A percentile compares a stretch with the other conserved stretches of the same genome.
Conservation (phyloP, 345 rosid genomes). For the Gossypium turneri region DNA sequence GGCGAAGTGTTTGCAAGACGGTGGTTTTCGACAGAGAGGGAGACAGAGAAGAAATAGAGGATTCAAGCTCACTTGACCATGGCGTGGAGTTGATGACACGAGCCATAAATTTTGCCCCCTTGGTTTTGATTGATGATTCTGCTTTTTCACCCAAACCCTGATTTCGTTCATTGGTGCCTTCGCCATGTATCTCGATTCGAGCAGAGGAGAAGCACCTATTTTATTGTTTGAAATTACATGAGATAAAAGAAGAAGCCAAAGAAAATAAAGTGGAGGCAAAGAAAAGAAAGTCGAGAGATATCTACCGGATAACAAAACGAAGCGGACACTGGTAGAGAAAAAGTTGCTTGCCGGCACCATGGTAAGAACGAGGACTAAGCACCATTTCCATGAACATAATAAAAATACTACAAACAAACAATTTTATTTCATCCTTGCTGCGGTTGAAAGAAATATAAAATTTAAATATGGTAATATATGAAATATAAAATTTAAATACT, state of each 20-base stretch:
- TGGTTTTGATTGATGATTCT: constrained; percentile 36
- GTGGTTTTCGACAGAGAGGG: constrained; percentile 50
- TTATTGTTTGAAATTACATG: neutral
- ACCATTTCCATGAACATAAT: neutral
- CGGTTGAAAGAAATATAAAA: too few relatives aligned
- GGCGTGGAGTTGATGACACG: constrained; percentile 40
- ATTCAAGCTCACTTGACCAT: constrained; percentile 61
- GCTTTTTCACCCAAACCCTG: neutral
- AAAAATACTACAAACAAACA: neutral
- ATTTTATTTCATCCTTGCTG: neutral
- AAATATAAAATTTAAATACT: too few relatives aligned
- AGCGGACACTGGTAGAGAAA: neutral
- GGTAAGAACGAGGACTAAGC: neutral
- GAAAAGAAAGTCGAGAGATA: neutral
- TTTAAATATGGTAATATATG: too few relatives aligned
- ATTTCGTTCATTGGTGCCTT: neutral
- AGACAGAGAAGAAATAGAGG: constrained; percentile 47
- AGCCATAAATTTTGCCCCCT: constrained; percentile 49
- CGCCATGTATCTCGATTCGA: neutral
- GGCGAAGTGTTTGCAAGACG: constrained; percentile 53
- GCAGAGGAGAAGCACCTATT: constrained; percentile 18
- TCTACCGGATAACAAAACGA: constrained; percentile 7
- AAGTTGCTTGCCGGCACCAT: neutral
- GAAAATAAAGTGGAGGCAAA: neutral
- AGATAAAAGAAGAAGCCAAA: neutral